Percentiles rank a stretch among this genome's conserved stretches.
These are phyloP conservation scores for Rhodosporidiobolus sp. DNA, from an alignment of 768 basidiomycete genomes.

Conservation along the genomic window DNA sequence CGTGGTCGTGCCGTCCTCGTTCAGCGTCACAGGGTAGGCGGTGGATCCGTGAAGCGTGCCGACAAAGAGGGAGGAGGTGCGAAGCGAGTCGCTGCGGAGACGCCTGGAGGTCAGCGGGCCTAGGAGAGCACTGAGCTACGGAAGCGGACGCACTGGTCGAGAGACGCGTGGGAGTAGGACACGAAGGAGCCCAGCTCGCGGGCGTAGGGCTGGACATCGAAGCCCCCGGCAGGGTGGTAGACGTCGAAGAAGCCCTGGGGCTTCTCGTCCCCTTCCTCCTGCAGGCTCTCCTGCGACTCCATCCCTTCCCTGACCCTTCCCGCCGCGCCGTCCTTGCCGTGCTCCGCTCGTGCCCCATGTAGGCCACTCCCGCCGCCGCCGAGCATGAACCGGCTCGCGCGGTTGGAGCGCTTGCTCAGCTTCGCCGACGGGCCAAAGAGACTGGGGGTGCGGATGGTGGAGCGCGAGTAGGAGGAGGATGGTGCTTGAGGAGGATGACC, in stretches of 20 bases:
- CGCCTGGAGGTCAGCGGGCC: neutral
- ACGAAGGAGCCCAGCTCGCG: conserved; percentile 1
- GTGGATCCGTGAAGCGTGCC: neutral
- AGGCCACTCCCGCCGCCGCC: neutral
- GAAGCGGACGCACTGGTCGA: neutral
- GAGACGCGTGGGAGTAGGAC: conserved; percentile 1
- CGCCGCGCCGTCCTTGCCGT: too few species aligned
- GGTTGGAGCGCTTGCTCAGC: neutral
- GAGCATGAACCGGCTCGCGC: neutral
- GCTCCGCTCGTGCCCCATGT: too few species aligned
- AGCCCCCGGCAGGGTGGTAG: neutral
- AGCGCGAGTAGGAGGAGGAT: neutral
- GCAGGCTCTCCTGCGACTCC: too few species aligned
- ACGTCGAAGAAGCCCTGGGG: neutral
- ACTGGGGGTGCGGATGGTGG: neutral
- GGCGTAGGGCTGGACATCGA: conserved; percentile 13
- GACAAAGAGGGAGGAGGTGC: neutral
- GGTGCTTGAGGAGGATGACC: neutral
- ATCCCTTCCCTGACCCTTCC: neutral
- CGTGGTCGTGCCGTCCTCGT: too few species aligned
- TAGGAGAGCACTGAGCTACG: too few species aligned
- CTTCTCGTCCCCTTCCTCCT: neutral
- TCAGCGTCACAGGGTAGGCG: neutral
- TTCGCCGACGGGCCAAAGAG: neutral
- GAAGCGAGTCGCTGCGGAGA: conserved; percentile 8